Percentiles rank a stretch among this genome's conserved stretches.
These are phyloP conservation scores for Marasmius oreades DNA, from an alignment of 1,284 basidiomycete species.

Conservation along the genomic window DNA sequence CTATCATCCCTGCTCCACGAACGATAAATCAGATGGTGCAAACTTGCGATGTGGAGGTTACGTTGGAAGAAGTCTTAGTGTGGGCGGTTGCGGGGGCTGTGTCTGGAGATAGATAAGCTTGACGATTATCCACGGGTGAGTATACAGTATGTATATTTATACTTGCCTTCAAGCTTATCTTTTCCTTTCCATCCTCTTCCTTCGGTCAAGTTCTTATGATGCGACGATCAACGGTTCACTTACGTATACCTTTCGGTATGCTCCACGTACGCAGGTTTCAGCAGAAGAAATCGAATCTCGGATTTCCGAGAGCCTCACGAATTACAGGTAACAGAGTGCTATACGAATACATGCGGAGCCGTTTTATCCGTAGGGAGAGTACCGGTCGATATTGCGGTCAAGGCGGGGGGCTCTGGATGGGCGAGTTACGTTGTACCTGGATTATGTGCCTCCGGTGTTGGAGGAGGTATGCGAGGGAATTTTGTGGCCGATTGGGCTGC, in stretches of 20 bases:
- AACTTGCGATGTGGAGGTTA: conserved; percentile 3
- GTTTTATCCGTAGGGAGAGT: background rate
- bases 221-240: background rate
- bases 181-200: no score
- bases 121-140: conserved; percentile 1
- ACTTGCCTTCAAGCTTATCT: no score
- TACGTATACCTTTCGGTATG: background rate
- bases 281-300: background rate
- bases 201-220: no score
- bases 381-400: background rate
- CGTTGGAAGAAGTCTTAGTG: conserved; percentile 1
- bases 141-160: no score
- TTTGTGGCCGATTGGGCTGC: background rate
- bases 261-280: background rate
- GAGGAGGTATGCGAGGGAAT: background rate
- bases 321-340: background rate
- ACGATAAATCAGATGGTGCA: conserved; percentile 3
- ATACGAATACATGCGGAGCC: background rate
- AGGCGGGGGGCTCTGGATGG: conserved; percentile 5
- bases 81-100: conserved; percentile 1
- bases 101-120: conserved; percentile 7
- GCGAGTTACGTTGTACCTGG: background rate
- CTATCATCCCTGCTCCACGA: conserved; percentile 7
- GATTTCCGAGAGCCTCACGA: background rate
- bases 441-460: background rate